Evolutionary conservation across 1,284 basidiomycete genomes (phyloP).

Genomic region (Athelia sp.): DNA sequence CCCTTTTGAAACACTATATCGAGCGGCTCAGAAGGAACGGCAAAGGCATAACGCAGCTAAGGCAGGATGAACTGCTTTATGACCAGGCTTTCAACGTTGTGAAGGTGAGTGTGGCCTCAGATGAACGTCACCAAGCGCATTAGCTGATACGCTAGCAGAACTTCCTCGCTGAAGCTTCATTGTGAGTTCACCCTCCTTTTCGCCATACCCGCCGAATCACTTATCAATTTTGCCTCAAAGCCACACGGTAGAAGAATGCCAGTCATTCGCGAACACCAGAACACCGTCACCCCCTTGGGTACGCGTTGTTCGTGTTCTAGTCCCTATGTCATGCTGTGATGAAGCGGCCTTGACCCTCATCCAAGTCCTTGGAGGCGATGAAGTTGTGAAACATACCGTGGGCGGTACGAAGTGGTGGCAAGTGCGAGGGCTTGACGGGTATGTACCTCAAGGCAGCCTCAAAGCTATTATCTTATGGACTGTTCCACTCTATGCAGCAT

Average conservation of each 20-base stretch:
- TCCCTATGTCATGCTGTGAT: conserved; percentile 75
- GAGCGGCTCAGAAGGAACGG: conserved; percentile 50
- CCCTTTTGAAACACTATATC: conserved; percentile 80
- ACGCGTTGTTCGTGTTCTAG: conserved; percentile 67
- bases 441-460: conserved; percentile 13
- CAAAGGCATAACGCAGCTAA: conserved; percentile 38
- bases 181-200: conserved; percentile 28
- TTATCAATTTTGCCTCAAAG: conserved; percentile 22
- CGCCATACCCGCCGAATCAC: background rate
- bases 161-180: conserved; percentile 53
- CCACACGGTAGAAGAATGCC: conserved; percentile 82
- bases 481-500: conserved; percentile 40
- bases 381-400: conserved; percentile 66
- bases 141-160: conserved; percentile 28
- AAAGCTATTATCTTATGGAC: conserved; percentile 2
- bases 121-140: no score
- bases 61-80: conserved; percentile 76
- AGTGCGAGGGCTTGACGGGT: conserved; percentile 77
- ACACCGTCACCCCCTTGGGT: conserved; percentile 90
- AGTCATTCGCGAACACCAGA: conserved; percentile 80
- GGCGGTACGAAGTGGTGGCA: conserved; percentile 98
- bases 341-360: conserved; percentile 77
- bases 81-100: conserved; percentile 78
- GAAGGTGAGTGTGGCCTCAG: conserved; percentile 46
- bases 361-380: conserved; percentile 80